Conservation (phyloP, 306 rosid species). For the Dalbergia cultrata region DNA sequence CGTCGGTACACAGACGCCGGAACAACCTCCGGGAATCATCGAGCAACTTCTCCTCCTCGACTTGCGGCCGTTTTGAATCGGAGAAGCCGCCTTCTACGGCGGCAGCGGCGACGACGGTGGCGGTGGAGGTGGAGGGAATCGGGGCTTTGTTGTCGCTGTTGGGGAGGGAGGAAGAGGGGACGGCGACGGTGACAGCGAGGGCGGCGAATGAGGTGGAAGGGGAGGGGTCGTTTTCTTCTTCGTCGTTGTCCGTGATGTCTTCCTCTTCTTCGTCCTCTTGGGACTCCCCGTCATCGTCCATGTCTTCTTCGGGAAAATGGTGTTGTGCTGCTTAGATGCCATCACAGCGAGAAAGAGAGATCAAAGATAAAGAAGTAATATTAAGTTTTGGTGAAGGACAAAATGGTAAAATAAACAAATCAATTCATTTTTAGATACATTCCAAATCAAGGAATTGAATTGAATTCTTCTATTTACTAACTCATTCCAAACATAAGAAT, state of each 20-base stretch:
- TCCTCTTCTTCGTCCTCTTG: conserved; percentile 72
- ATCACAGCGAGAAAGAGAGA: conserved; percentile 42
- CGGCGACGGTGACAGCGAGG: conserved; percentile 55
- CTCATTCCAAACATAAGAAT: too few species aligned
- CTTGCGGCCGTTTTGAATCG: conserved; percentile 56
- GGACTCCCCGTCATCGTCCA: conserved; percentile 72
- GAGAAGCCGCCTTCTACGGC: conserved; percentile 36
- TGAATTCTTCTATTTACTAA: too few species aligned
- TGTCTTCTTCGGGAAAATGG: conserved; percentile 76
- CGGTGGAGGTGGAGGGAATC: conserved; percentile 26
- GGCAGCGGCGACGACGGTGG: conserved; percentile 41
- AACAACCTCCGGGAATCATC: conserved; percentile 65
- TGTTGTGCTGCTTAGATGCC: conserved; percentile 73
- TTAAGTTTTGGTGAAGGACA: too few species aligned
- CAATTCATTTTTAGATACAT: too few species aligned
- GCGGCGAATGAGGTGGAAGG: conserved; percentile 59
- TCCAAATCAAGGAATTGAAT: too few species aligned
- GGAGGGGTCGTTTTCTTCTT: conserved; percentile 56
- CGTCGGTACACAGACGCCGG: conserved; percentile 77
- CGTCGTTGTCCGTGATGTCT: conserved; percentile 65
- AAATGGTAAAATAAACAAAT: too few species aligned
- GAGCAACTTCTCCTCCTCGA: conserved; percentile 59
- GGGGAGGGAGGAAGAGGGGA: conserved; percentile 45
- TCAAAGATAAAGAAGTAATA: too few species aligned
- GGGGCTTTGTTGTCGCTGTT: conserved; percentile 42